Evolutionary conservation across 1,284 basidiomycete genomes (phyloP), one percentile per base, ranked within the genome.

Genomic region (Fomes fomentarius): DNA sequence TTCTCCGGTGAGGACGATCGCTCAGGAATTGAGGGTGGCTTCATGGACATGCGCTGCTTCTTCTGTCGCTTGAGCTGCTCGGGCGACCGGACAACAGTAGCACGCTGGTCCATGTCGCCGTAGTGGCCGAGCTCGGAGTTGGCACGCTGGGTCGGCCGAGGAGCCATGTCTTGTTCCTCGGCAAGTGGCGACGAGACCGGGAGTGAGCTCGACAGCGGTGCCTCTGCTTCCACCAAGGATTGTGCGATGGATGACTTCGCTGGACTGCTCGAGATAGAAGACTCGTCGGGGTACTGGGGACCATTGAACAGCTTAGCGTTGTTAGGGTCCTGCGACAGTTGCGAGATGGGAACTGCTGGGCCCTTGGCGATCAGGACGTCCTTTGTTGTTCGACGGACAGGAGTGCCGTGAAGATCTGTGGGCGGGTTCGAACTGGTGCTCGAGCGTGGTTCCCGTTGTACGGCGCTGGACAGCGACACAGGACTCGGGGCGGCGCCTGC

Each of bases 81-180:
- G n/a, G 81, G 78, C 15, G 81, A 80, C 35, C 69, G 74, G n/a
- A 66, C 57, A 19, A 67, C 39, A 4, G 41, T 61, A 14, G 58
- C 60, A 38, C 73, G 74, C 57, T 70, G 69, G 44, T 78, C 77
- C 48, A 83, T 67, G 71, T 91, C 89, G 34, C 83, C 66, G 69
- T 93, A 92, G 65, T 93, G 84, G 1, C 91, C 90, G 45, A 90
- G 74, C 66, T 90, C 89, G 17, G 89, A 93, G 64, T 85, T 90
- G 11, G 88, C 80, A 44, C 89, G 82, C 61, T 80, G 81, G 17
- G 70, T 74, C 52, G 76, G 61, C 14, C 72, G 51, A 24, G 74
- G 63, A 12, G 74, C 61, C 35, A 74, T 71, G 25, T 77, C 74
- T 43, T 65, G 57, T 21, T 71, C 71, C 43, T 71, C 72, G n/a